phyloP scores from a whole-genome alignment of 352 stramenopile species.

The Discostella stelligera region DNA sequence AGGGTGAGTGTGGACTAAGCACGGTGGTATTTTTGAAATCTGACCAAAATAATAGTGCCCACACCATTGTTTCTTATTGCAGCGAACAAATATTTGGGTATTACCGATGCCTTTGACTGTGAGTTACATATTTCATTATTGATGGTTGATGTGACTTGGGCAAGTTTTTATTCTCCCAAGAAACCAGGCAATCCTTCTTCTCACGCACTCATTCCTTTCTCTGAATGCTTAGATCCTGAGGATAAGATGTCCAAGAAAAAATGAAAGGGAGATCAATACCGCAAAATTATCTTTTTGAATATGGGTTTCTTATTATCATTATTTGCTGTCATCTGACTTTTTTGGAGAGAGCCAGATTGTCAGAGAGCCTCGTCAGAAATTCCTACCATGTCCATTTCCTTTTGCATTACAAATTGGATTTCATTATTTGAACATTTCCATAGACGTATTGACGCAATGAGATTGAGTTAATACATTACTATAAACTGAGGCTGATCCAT shows the following conservation, averaged over 20 bases:
- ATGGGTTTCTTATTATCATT: too few species aligned
- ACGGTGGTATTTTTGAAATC: too few species aligned
- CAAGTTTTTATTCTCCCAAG: background rate
- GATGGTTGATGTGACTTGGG: conserved; percentile 1
- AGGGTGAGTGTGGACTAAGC: conserved; percentile 28
- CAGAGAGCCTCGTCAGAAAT: background rate
- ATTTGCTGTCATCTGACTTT: background rate
- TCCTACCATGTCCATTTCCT: background rate
- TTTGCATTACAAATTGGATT: conserved; percentile 5
- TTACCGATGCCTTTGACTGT: conserved; percentile 71
- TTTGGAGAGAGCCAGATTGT: conserved; percentile 6
- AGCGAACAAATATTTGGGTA: conserved; percentile 61
- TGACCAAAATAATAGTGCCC: too few species aligned
- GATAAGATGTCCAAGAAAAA: conserved; percentile 51
- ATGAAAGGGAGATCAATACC: background rate
- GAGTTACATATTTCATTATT: conserved; percentile 29
- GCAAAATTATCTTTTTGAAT: too few species aligned
- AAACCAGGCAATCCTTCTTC: background rate
- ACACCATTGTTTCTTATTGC: background rate
- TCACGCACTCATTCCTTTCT: background rate
- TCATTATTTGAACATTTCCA: background rate
- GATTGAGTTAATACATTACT: background rate
- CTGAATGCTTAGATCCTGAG: conserved; percentile 33
- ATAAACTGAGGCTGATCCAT: background rate
- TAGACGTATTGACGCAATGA: background rate